These are phyloP conservation scores for Malassezia pachydermatis DNA, from an alignment of 1,284 basidiomycete genomes.

Conservation along the genomic window DNA sequence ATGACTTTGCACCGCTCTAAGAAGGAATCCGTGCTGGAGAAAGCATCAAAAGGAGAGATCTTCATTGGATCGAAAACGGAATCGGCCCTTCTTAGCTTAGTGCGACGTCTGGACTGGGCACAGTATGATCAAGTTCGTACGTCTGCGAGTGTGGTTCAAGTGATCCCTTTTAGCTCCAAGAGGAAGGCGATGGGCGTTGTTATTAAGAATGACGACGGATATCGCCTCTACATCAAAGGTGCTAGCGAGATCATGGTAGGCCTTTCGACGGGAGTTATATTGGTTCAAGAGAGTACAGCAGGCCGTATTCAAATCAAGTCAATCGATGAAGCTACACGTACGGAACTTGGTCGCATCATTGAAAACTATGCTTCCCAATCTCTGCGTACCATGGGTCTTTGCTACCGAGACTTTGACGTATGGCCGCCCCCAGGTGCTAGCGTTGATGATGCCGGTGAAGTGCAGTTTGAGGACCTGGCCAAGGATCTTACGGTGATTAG, in stretches of 20 bases:
- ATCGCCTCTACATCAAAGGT: slow-evolving; percentile 77
- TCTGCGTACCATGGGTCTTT: slow-evolving; percentile 81
- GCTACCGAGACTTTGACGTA: slow-evolving; percentile 71
- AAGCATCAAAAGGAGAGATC: not conserved
- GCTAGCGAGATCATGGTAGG: slow-evolving; percentile 71
- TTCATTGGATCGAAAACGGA: slow-evolving; percentile 96
- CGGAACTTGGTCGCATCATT: slow-evolving; percentile 79
- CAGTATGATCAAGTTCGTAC: slow-evolving; percentile 65
- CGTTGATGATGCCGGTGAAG: slow-evolving; percentile 53
- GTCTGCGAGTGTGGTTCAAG: slow-evolving; percentile 63
- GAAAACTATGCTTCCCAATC: slow-evolving; percentile 95
- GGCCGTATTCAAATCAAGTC: not conserved
- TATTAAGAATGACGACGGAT: slow-evolving; percentile 56
- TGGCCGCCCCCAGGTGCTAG: slow-evolving; percentile 64
- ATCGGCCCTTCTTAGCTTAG: slow-evolving; percentile 78
- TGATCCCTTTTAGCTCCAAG: slow-evolving; percentile 89
- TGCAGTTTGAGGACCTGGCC: slow-evolving; percentile 64
- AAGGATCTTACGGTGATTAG: slow-evolving; percentile 70
- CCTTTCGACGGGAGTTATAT: not conserved
- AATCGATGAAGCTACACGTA: slow-evolving; percentile 32
- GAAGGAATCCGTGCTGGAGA: slow-evolving; percentile 15
- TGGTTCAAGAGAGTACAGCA: not conserved
- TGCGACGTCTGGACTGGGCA: slow-evolving; percentile 73
- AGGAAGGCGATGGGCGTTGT: slow-evolving; percentile 95
- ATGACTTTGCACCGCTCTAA: slow-evolving; percentile 11